Evolutionary conservation across 192 early-diverging fungal genomes (phyloP), one percentile per base, ranked within the genome.

Genomic region (Entomortierella chlamydospora): DNA sequence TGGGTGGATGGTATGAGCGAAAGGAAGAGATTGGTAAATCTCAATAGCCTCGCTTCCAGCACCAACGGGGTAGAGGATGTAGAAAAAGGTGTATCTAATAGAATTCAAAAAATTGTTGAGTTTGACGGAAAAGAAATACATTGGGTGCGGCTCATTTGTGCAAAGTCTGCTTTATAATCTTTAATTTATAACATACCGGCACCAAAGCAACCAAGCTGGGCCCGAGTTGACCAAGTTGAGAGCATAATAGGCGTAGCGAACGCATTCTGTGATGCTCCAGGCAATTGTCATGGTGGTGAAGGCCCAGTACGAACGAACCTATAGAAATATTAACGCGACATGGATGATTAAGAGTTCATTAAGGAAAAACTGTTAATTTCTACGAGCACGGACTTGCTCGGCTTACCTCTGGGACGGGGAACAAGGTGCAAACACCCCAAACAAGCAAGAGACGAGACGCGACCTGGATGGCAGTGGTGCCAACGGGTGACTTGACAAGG

Each of bases 1-100:
- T 10, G 82, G 69, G 54, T 81, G 76, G 61, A 89, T 82, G 34
- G 72, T 83, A 49, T 84, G 77, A 34, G 88, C 86, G 61, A 87
- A 90, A 20, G 87, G 95, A 70, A 91, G 81, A 34, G 90, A 86
- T 43, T 88, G 88, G 78, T 88, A 94, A 58, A 94, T 83, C 72
- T 96, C 86, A 57, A 93, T 80, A 50, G 91, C 83, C 85, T 99
- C 97, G 43, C 91, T 91, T 52, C 87, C 84, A 31, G 96, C 96
- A 57, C 97, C 97, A 15, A 91, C 59, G 29, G 97, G 97, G 81
- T 99, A 99, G 33, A 99, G 86, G 26, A 96, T 83, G 68, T 90
- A 95, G 86, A 99, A 99, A 79, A 97, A 94, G 60, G 91, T 97
- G 84, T 99, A 99, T 68, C 97, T 91, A 71, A 66, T 70, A 20